phyloP scores from a whole-genome alignment of 108 stramenopile genomes.

The Bacterosira constricta region DNA sequence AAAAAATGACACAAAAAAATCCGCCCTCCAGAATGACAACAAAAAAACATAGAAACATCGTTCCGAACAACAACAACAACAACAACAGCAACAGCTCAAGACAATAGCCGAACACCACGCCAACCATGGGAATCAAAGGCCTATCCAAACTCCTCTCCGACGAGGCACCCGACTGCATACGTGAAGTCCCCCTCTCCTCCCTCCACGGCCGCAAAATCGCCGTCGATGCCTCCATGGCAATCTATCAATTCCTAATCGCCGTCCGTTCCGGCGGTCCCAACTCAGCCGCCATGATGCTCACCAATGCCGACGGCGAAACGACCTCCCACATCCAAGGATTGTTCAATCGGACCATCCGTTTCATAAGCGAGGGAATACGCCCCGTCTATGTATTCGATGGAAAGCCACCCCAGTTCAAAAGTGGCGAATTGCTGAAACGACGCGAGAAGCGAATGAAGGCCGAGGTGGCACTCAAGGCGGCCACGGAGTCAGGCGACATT shows the following conservation, averaged over 20 bases:
- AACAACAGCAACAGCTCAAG: no score
- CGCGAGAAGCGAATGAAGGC: conserved; percentile 94
- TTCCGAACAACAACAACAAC: no score
- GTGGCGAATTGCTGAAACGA: conserved; percentile 88
- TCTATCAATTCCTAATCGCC: conserved; percentile 99
- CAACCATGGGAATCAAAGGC: conserved; percentile 96
- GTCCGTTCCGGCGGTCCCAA: conserved; percentile 84
- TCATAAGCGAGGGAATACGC: conserved; percentile 90
- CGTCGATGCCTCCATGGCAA: conserved; percentile 98
- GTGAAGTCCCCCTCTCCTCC: conserved; percentile 88
- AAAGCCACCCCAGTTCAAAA: conserved; percentile 96
- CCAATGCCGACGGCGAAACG: conserved; percentile 92
- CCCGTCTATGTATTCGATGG: conserved; percentile 99
- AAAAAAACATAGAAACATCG: no score
- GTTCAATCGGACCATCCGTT: conserved; percentile 98
- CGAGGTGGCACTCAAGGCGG: conserved; percentile 84
- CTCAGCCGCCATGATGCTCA: conserved; percentile 72
- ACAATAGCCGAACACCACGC: not conserved
- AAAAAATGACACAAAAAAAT: no score
- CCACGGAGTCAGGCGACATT: conserved; percentile 83
- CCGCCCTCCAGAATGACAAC: no score
- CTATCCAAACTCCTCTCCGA: conserved; percentile 95
- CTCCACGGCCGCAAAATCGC: conserved; percentile 97
- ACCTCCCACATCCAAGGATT: conserved; percentile 99
- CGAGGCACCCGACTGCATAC: conserved; percentile 94